Conservation (phyloP, 495 filamentous ascomycete genomes). For the Lophiostoma macrostomum region DNA sequence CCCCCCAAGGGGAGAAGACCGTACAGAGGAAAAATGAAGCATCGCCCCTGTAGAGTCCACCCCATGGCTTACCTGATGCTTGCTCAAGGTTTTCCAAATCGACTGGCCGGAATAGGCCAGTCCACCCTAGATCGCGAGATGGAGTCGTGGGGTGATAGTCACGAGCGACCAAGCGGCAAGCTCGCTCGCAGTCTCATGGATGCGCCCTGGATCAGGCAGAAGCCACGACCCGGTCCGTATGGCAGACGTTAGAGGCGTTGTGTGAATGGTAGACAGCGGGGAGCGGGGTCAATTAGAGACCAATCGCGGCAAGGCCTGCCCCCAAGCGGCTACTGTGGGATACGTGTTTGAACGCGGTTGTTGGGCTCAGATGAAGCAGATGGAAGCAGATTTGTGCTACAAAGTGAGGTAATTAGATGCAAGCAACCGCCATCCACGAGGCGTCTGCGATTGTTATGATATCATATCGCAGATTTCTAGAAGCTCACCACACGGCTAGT, state of each 20-base stretch:
- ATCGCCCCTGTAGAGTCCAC: neutral
- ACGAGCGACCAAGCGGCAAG: neutral
- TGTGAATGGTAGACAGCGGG: slow-evolving; percentile 17
- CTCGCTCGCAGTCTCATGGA: too few relatives aligned
- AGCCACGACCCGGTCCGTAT: slow-evolving; percentile 18
- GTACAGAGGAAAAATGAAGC: slow-evolving; percentile 11
- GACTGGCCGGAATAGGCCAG: too few relatives aligned
- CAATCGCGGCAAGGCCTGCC: slow-evolving; percentile 15
- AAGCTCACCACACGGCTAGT: slow-evolving; percentile 54
- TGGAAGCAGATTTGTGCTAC: slow-evolving; percentile 11
- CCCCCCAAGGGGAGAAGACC: neutral
- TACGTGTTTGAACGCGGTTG: too few relatives aligned
- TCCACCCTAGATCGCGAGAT: too few relatives aligned
- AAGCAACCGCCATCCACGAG: too few relatives aligned
- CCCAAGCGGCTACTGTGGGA: too few relatives aligned
- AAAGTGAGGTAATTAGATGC: slow-evolving; percentile 2
- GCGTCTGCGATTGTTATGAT: too few relatives aligned
- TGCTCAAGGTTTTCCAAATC: too few relatives aligned
- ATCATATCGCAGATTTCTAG: neutral
- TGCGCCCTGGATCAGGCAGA: too few relatives aligned
- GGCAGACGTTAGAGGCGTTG: slow-evolving; percentile 3
- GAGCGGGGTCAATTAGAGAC: too few relatives aligned
- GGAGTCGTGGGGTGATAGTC: too few relatives aligned
- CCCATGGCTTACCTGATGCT: neutral
- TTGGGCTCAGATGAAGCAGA: too few relatives aligned